A percentile compares a stretch with the other conserved stretches of the same genome.
Evolutionary conservation across 2,329 filamentous ascomycete genomes (phyloP).

Genomic region (Pyricularia pennisetigena): DNA sequence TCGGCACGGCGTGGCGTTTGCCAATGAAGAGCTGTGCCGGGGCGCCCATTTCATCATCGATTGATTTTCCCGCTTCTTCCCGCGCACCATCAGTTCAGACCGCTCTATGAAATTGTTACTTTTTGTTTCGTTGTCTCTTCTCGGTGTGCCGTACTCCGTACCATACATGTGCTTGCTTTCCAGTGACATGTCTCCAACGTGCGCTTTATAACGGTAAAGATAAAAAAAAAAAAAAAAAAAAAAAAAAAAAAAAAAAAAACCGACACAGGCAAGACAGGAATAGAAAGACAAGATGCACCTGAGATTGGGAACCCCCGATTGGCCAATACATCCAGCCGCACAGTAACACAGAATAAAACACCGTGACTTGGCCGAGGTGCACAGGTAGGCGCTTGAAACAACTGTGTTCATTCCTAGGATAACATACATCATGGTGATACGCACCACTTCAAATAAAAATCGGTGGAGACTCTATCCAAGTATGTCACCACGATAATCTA

Average conservation of each 20-base stretch:
- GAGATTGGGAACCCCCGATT: background rate
- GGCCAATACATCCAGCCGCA: background rate
- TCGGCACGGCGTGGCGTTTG: background rate
- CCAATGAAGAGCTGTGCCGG: background rate
- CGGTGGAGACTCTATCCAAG: background rate
- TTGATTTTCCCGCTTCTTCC: background rate
- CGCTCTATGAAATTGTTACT: background rate
- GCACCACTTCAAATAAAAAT: background rate
- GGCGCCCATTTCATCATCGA: background rate
- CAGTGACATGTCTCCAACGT: background rate
- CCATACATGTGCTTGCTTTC: background rate
- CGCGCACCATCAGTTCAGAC: background rate
- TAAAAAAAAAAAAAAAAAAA: background rate
- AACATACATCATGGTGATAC: background rate
- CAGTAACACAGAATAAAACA: background rate
- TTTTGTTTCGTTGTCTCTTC: background rate
- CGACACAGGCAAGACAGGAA: background rate
- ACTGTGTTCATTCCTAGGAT: background rate
- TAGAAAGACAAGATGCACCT: background rate
- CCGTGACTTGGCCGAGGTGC: background rate
- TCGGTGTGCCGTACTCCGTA: background rate
- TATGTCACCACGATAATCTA: background rate
- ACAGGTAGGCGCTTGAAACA: background rate
- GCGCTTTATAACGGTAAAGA: background rate
- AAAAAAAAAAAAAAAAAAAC: background rate